Conservation (phyloP, 805 yeast genomes). For the Cyberlindnera galapagoensis region DNA sequence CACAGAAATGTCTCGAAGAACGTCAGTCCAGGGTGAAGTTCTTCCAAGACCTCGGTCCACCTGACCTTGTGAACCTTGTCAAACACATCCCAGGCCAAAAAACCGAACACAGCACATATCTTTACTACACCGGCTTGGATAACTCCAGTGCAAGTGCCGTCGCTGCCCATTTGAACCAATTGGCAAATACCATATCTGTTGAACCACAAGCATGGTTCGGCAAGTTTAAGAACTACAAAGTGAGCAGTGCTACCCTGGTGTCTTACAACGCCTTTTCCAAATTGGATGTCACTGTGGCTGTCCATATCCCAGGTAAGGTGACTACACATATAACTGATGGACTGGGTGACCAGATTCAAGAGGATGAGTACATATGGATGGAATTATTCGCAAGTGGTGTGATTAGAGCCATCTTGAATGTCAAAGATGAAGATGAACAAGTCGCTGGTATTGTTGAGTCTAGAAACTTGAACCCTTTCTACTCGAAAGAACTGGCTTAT, state of each 20-base stretch:
- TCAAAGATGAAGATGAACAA: constrained; percentile 72
- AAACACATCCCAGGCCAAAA: constrained; percentile 45
- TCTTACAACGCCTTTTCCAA: constrained; percentile 66
- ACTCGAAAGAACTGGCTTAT: constrained; percentile 38
- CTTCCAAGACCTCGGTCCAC: constrained; percentile 67
- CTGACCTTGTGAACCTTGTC: constrained; percentile 57
- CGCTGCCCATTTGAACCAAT: constrained; percentile 64
- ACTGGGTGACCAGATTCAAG: constrained; percentile 47
- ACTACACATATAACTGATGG: constrained; percentile 40
- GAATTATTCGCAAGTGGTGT: constrained; percentile 55
- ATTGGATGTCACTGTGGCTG: constrained; percentile 65
- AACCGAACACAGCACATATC: constrained; percentile 37
- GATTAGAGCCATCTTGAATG: constrained; percentile 62
- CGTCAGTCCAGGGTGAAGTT: constrained; percentile 53
- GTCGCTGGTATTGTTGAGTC: constrained; percentile 73
- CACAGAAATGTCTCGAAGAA: constrained; percentile 56
- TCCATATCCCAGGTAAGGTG: constrained; percentile 71
- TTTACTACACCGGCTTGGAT: constrained; percentile 71
- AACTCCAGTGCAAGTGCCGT: constrained; percentile 71
- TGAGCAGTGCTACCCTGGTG: constrained; percentile 65
- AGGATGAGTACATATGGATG: constrained; percentile 45
- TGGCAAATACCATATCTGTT: constrained; percentile 57
- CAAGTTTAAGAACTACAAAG: constrained; percentile 60
- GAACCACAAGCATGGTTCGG: constrained; percentile 78
- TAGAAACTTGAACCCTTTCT: constrained; percentile 73